Base-by-base conservation (phyloP, 805 yeast genomes). In the Hanseniaspora mollemarum region DNA sequence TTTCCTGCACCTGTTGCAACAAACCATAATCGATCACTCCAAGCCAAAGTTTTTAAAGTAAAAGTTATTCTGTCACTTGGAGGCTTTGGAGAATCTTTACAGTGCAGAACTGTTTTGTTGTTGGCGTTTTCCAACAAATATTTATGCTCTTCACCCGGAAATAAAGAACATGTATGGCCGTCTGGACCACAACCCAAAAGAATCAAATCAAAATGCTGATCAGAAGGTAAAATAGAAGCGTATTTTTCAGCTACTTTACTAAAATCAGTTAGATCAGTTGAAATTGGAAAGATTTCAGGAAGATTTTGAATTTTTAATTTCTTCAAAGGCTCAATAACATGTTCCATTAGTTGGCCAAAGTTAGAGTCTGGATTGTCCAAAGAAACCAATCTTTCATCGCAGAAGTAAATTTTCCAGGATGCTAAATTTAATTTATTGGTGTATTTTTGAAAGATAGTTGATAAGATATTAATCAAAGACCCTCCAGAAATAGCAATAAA, bases 141-240 rank as follows among this genome's bases (percentile, higher is more conserved):
- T 54, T 65, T 59, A 64, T 87, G 95, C 4, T 41, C 44, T 16
- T 55, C 60, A 35, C 82, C 87, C 12, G 96, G 96, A 76, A 87
- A 87, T 55, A 87, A 71, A 0, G 96, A 87, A 68, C 95, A 85
- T 4, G 95, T 87, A 65, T 87, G 96, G 35, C 96, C 96, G 61
- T 87, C 96, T 32, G 96, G 96, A 7, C 96, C 96, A 64, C 92
- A 83, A 21, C 96, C 96, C 55, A 87, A 72, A 51, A 87, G 68
- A 21, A 87, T 69, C 58, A 87, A 68, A 65, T 87, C 95, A 29
- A 76, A 59, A 1, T 52, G 53, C 3, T 54, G 54, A 12, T 56
- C 49, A 18, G 58, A 61, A 9, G 90, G 86, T 48, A 87, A 65
- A 39, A 71, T 67, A 1, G 69, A 54, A 56, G 75, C 81, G 64